These are phyloP conservation scores for Cnidoscolus chayamansa DNA, from an alignment of 441 rosid genomes.

Conservation along the genomic window DNA sequence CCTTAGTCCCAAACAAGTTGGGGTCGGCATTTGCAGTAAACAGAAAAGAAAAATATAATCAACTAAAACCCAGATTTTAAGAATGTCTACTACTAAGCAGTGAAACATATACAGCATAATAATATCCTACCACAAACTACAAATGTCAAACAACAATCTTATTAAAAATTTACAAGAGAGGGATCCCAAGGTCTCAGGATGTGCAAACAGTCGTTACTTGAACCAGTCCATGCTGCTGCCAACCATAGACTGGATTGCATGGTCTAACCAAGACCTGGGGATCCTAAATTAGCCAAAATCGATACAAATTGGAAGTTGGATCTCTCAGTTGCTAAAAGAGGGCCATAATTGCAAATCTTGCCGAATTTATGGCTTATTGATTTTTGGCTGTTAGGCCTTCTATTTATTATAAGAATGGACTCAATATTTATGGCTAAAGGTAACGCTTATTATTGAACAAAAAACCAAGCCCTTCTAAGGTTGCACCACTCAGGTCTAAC, in stretches of 20 bases:
- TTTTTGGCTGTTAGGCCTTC: background rate
- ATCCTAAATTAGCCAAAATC: background rate
- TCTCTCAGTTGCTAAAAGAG: background rate
- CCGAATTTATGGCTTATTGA: background rate
- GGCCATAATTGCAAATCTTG: background rate
- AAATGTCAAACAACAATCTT: background rate
- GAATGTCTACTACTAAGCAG: background rate
- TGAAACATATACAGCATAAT: background rate
- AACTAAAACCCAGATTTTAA: background rate
- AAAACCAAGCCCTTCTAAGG: background rate
- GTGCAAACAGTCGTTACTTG: background rate
- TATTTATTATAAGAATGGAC: background rate
- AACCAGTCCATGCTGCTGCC: background rate
- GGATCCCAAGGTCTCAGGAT: background rate
- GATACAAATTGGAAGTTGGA: background rate
- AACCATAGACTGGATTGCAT: background rate
- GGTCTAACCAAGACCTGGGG: background rate
- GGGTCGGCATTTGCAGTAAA: slow-evolving; percentile 19
- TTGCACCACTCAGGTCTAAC: slow-evolving; percentile 1
- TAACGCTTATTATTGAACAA: background rate
- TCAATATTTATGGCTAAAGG: background rate
- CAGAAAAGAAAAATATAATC: background rate
- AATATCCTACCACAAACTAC: background rate
- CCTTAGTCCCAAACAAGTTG: too few relatives aligned
- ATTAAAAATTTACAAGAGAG: too few relatives aligned